These are phyloP conservation scores for Yamadazyma sp. DNA, from an alignment of 1,139 yeast species.

Conservation along the genomic window DNA sequence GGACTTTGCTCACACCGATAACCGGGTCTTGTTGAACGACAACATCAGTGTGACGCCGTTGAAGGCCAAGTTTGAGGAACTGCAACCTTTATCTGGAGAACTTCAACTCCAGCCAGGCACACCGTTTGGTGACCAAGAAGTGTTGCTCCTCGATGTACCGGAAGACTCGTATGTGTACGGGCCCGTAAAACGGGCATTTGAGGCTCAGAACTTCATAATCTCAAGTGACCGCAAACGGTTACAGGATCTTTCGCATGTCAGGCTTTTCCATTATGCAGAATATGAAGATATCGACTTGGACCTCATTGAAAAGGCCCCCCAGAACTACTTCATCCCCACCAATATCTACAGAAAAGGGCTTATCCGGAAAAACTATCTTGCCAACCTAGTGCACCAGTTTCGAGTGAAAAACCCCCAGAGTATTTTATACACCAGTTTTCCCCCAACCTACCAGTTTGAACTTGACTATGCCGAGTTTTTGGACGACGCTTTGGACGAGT, in stretches of 20 bases:
- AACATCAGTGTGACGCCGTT: slow-evolving; percentile 80
- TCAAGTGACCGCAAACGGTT: slow-evolving; percentile 25
- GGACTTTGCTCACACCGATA: slow-evolving; percentile 56
- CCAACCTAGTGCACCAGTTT: slow-evolving; percentile 75
- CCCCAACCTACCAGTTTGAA: slow-evolving; percentile 77
- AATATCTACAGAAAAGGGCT: slow-evolving; percentile 84
- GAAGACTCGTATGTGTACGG: slow-evolving; percentile 54
- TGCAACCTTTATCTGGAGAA: slow-evolving; percentile 58
- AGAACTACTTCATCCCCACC: slow-evolving; percentile 67
- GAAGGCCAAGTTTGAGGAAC: slow-evolving; percentile 67
- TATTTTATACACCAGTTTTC: slow-evolving; percentile 58
- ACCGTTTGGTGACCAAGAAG: slow-evolving; percentile 6
- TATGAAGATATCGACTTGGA: slow-evolving; percentile 89
- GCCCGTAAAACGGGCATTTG: slow-evolving; percentile 50
- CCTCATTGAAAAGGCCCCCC: slow-evolving; percentile 35
- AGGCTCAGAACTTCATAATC: slow-evolving; percentile 25
- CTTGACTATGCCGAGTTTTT: slow-evolving; percentile 96
- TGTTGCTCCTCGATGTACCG: slow-evolving; percentile 34
- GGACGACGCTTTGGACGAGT: slow-evolving; percentile 90
- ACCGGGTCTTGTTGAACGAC: slow-evolving; percentile 50
- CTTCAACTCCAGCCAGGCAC: slow-evolving; percentile 34
- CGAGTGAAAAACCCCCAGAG: slow-evolving; percentile 74
- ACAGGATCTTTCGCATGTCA: slow-evolving; percentile 17
- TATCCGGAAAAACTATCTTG: slow-evolving; percentile 83
- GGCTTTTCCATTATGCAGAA: slow-evolving; percentile 76